Base-by-base conservation (phyloP, 352 stramenopile species). In the Globisporangium alternatum region DNA sequence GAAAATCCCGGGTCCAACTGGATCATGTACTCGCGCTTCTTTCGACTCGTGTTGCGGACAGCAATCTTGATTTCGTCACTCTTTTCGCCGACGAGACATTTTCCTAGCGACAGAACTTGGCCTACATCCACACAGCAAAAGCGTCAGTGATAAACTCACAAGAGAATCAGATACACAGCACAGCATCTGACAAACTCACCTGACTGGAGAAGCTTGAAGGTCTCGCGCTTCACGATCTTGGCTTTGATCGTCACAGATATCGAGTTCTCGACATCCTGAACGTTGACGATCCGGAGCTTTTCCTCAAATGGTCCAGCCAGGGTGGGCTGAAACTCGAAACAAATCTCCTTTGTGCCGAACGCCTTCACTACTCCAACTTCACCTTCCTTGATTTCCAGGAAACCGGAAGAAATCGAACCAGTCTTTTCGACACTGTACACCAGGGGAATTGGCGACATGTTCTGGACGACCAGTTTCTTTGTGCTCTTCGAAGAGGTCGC, bases 381-480 rank as follows among this genome's bases (percentile, higher is more conserved):
- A 37, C 88, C 88, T 65, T 95, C 86, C 62, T 96, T 95, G 57
- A 96, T 95, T 55, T 95, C 84, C 28, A 96, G 64, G 55, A 96
- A 96, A 0, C 80, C 86, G 5, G 88, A 96, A 28, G 88, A 96
- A 66, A 96, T 96, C n/a, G 86, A 95, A 2, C 88, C 88, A 2
- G 88, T 96, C 68, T 96, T 96, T 57, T 95, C 88, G 10, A 95
- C 85, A 59, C 74, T 92, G 60, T 95, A 96, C 15, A 95, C 77
- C 17, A 96, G 64, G 10, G 86, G 87, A 15, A 92, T 89, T 12
- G 86, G 78, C 21, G 86, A 94, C 81, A 91, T 93, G 52, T 96
- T 96, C 58, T 93, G 86, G 15, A 96, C 85, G 30, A 95, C 65
- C 25, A 96, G 67, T 39, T 82, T 84, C 64, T 96, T 96, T 3